phyloP scores from a whole-genome alignment of 2,329 filamentous ascomycete genomes.

The Falciphora oryzae region DNA sequence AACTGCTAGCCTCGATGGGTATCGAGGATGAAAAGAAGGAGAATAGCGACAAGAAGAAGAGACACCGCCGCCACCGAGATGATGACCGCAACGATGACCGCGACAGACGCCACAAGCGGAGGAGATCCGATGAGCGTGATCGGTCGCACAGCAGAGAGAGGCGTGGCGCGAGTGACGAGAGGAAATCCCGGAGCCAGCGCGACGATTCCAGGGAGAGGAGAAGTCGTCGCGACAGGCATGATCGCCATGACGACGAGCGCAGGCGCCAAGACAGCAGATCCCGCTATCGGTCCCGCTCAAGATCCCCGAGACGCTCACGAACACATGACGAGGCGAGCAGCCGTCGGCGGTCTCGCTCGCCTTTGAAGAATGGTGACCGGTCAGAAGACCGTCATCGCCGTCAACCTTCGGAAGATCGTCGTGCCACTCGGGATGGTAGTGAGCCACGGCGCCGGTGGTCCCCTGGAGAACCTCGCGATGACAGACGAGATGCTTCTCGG shows the following conservation, averaged over 20 bases:
- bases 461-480: conserved; percentile 1
- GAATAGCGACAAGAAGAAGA: conserved; percentile 28
- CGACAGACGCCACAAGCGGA: conserved; percentile 10
- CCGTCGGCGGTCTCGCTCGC: neutral
- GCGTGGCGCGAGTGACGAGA: conserved; percentile 1
- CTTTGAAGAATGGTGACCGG: neutral
- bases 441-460: conserved; percentile 14
- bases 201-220: conserved; percentile 6
- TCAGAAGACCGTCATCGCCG: neutral
- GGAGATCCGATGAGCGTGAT: conserved; percentile 24
- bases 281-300: neutral
- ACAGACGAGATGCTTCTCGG: conserved; percentile 11
- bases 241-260: neutral
- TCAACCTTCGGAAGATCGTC: neutral
- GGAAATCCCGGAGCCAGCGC: conserved; percentile 6
- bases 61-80: conserved; percentile 37
- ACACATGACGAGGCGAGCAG: neutral
- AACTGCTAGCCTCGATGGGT: conserved; percentile 61
- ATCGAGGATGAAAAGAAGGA: conserved; percentile 40
- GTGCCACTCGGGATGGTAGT: neutral
- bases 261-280: neutral
- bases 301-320: conserved; percentile 1
- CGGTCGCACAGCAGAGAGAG: conserved; percentile 10
- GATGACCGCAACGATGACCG: conserved; percentile 26
- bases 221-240: conserved; percentile 5